These are phyloP conservation scores for Boletus insuetus DNA, from an alignment of 768 basidiomycete genomes.

Conservation along the genomic window DNA sequence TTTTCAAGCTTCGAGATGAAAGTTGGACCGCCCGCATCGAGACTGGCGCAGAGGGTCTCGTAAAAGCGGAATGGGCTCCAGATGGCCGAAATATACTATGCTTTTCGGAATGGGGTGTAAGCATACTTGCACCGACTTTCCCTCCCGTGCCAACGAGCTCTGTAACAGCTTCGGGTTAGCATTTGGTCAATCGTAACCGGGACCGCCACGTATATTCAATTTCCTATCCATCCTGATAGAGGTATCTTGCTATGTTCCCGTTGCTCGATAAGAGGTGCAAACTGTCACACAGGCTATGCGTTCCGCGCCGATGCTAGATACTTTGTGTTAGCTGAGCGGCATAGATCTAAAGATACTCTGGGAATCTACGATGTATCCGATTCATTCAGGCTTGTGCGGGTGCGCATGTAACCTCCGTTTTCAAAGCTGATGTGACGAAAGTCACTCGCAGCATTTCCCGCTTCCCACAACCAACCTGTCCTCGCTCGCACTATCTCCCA, in stretches of 20 bases:
- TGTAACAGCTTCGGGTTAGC: constrained; percentile 71
- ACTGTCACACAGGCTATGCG: constrained; percentile 54
- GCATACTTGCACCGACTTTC: constrained; percentile 32
- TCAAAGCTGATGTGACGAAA: constrained; percentile 20
- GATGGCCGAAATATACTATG: constrained; percentile 81
- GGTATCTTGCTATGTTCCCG: constrained; percentile 39
- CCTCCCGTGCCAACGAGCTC: neutral
- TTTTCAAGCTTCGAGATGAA: constrained; percentile 79
- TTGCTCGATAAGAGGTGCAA: neutral
- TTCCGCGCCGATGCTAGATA: constrained; percentile 82
- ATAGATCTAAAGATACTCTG: constrained; percentile 84
- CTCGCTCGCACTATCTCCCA: constrained; percentile 73
- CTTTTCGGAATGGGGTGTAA: constrained; percentile 92
- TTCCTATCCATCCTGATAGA: constrained; percentile 76
- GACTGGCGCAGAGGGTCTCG: constrained; percentile 78
- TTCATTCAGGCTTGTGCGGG: constrained; percentile 69
- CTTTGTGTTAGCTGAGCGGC: constrained; percentile 83
- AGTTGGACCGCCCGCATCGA: constrained; percentile 76
- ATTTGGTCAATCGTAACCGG: constrained; percentile 82
- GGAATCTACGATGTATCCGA: constrained; percentile 79
- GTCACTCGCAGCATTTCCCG: constrained; percentile 67
- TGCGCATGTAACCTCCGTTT: constrained; percentile 28
- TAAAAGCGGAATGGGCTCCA: constrained; percentile 88
- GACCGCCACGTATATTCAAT: constrained; percentile 79
- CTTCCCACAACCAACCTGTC: constrained; percentile 71